Evolutionary conservation across 495 filamentous ascomycete genomes (phyloP), one percentile per base, ranked within the genome.

Genomic region (Penicillium robsamsonii): DNA sequence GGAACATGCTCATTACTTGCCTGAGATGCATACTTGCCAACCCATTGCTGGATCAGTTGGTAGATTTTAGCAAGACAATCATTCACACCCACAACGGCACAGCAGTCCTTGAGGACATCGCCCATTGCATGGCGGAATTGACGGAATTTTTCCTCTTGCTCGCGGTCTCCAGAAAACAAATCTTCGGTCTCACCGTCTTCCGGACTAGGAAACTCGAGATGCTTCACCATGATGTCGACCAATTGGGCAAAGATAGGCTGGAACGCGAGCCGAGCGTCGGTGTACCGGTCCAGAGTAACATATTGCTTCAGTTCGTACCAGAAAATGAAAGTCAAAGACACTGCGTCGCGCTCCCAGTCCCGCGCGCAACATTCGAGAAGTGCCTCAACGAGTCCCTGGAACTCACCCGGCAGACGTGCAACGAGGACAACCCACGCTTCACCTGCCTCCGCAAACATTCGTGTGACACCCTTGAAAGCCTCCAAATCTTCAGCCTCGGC

Each of bases 291-390:
- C 33, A 97, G 72, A 7, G 90, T 89, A 31, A 97, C 78, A 65
- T 96, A 96, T 74, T 96, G 91, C 76, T 99, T 99, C 51, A 99
- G 76, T 69, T 99, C 94, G 70, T 95, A 97, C 94, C 94, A 99
- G 75, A 97, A 97, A 49, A 85, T 83, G 71, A 97, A 97, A 1
- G 94, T 99, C 56, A 92, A 82, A 27, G 89, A 86, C 50, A 97
- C 87, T 9, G 90, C 91, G 49, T 97, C 94, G 53, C 88, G 80
- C 48, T 97, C 92, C 68, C 85, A 84, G 69, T 99, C 94, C 59
- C 85, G 79, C 22, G 87, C 87, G 57, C 87, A 90, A 69, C 92
- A 96, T 72, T 99, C 93, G 27, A 97, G 81, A 31, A 97, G 83
- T 8, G 87, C 84, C 64, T 96, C 91, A 9, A 97, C 94, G 2